Evolutionary conservation across 768 basidiomycete genomes (phyloP).

Genomic region (Phlegmacium glaucopus): DNA sequence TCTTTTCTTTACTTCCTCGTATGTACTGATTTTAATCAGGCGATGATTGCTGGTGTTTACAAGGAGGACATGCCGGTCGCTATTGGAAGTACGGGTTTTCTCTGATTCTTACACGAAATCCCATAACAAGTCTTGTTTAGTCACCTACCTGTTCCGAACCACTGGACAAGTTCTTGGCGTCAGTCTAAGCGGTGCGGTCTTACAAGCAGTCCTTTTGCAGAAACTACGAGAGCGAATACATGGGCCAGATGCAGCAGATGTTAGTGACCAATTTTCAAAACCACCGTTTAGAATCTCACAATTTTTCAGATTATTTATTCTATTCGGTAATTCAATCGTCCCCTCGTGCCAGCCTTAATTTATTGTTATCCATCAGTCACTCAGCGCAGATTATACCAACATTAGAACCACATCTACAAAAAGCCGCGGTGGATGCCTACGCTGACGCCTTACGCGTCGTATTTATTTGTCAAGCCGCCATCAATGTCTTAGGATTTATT

Average conservation of each 20-base stretch:
- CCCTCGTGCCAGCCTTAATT: conserved; percentile 1
- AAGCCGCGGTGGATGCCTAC: conserved; percentile 74
- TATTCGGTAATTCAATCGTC: conserved; percentile 36
- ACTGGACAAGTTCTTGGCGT: conserved; percentile 96
- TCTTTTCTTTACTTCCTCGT: conserved; percentile 1
- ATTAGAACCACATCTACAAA: conserved; percentile 49
- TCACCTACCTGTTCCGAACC: conserved; percentile 91
- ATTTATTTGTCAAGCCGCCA: conserved; percentile 74
- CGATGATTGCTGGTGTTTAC: conserved; percentile 80
- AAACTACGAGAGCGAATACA: conserved; percentile 73
- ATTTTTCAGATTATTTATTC: conserved; percentile 63
- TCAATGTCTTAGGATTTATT: conserved; percentile 65
- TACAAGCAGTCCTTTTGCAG: conserved; percentile 73
- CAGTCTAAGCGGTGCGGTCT: conserved; percentile 76
- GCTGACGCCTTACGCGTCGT: conserved; percentile 75
- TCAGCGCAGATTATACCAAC: conserved; percentile 69
- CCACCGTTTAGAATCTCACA: background rate
- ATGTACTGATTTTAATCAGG: conserved; percentile 40
- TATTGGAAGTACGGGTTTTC: conserved; percentile 72
- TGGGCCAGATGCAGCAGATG: conserved; percentile 71
- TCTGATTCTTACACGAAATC: conserved; percentile 12
- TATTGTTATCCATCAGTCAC: conserved; percentile 41
- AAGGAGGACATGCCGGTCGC: conserved; percentile 85
- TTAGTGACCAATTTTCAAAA: conserved; percentile 32
- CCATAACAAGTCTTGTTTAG: conserved; percentile 35